Evolutionary conservation across 2,329 filamentous ascomycete species (phyloP).

Genomic region (Didymella arachidicola): DNA sequence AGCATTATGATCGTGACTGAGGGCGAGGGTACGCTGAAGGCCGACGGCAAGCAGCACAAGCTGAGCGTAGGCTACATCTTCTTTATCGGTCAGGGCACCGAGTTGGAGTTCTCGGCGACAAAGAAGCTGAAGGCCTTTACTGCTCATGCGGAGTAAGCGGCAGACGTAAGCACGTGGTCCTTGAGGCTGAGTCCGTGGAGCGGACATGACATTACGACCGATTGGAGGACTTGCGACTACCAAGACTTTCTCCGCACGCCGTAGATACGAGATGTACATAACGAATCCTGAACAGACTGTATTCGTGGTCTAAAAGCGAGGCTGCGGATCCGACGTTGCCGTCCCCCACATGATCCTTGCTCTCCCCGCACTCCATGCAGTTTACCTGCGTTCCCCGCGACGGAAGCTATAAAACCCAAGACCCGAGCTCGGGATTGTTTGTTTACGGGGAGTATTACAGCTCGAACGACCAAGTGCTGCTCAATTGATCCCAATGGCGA

Average conservation of each 20-base stretch:
- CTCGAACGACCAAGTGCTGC: background rate
- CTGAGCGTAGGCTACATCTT: conserved; percentile 70
- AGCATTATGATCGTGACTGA: conserved; percentile 69
- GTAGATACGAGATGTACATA: conserved; percentile 16
- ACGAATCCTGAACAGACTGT: conserved; percentile 12
- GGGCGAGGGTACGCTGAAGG: conserved; percentile 65
- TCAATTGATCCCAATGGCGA: background rate
- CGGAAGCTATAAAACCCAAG: conserved; percentile 18
- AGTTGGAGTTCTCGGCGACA: conserved; percentile 56
- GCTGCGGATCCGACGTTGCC: conserved; percentile 39
- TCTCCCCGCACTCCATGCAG: conserved; percentile 38
- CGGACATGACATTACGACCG: conserved; percentile 23
- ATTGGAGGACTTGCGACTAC: conserved; percentile 28
- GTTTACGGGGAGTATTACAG: background rate
- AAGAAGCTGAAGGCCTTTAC: conserved; percentile 59
- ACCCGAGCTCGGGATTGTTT: conserved; percentile 1
- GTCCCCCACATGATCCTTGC: conserved; percentile 36
- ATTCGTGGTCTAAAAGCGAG: conserved; percentile 1
- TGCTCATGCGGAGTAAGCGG: conserved; percentile 55
- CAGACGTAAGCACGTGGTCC: conserved; percentile 18
- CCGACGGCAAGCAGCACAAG: conserved; percentile 61
- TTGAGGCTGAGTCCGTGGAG: conserved; percentile 23
- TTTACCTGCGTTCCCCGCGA: background rate
- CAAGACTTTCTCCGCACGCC: conserved; percentile 28
- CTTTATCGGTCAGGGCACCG: conserved; percentile 68